Evolutionary conservation across 306 rosid species (phyloP), one percentile per base, ranked within the genome.

Genomic region (Prunus mira): DNA sequence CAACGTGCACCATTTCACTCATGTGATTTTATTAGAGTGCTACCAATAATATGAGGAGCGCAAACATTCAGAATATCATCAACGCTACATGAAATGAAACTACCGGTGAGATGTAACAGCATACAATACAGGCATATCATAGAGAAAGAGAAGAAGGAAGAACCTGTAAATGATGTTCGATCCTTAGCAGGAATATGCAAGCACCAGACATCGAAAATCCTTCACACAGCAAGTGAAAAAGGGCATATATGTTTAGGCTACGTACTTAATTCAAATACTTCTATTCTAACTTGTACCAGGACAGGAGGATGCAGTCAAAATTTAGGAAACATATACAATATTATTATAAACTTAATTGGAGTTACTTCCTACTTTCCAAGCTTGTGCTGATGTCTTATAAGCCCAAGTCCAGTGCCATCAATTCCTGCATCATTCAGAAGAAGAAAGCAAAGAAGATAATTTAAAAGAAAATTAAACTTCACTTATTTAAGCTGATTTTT

Each of bases 331-430:
- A 67, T 24, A 24, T 24, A 24, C 19, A 67, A 20, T 19, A 52
- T 25, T 10, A 52, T 25, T 6, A 38, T 6, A 38, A 38, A 38
- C 9, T 30, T 32, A 54, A 58, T 50, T 62, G 65, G 22, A 65
- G 78, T 70, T 43, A 76, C 65, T 62, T 65, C 88, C 30, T 83
- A 94, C 98, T 88, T 88, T 74, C 89, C 96, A 19, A 95, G 83
- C 66, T 79, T 85, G 41, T 74, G 81, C 71, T 92, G 96, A 82
- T 95, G 89, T 67, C 45, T 86, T 70, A 80, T 74, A 62, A 95
- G 95, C 80, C 96, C 98, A 69, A 95, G 91, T 69, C 98, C 97
- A 67, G 87, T 80, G 32, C 97, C 96, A 79, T 90, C 95, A 79
- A 92, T 79, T 25, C 98, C 98, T 95, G 85, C 69, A 58, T 58